Conservation (phyloP, 257 asterid genomes). For the Scutellaria barbata region DNA sequence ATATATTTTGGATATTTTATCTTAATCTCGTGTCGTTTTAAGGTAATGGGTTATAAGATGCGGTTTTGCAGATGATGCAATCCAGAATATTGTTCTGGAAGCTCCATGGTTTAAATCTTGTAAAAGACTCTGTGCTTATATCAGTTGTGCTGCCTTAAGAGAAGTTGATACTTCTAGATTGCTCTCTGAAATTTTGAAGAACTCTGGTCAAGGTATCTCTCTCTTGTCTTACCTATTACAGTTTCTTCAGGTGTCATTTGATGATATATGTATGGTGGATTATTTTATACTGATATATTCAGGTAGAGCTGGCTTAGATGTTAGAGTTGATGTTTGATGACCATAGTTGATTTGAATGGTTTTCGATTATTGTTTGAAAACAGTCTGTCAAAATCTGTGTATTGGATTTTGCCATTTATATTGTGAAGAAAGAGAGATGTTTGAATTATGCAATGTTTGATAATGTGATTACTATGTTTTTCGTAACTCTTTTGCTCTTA, state of each 20-base stretch:
- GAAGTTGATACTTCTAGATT: constrained; percentile 87
- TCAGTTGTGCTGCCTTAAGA: constrained; percentile 78
- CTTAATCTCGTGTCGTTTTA: not conserved
- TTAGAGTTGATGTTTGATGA: constrained; percentile 20
- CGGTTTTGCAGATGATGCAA: constrained; percentile 68
- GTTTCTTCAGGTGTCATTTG: not conserved
- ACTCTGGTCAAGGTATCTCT: constrained; percentile 51
- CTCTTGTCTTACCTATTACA: not conserved
- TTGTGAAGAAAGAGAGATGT: not conserved
- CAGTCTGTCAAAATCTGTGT: not conserved
- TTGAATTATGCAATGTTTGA: not conserved
- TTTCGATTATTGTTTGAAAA: constrained; percentile 1
- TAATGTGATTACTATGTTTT: constrained; percentile 10
- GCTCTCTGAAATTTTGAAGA: constrained; percentile 57
- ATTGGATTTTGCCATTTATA: not conserved
- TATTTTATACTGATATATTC: not conserved
- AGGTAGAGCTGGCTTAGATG: constrained; percentile 30
- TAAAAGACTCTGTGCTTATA: constrained; percentile 83
- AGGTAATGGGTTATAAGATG: constrained; percentile 26
- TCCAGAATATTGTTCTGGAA: constrained; percentile 73
- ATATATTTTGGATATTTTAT: not conserved
- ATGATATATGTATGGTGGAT: not conserved
- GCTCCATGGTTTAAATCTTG: constrained; percentile 95
- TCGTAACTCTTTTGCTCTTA: not conserved
- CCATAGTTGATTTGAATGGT: not conserved